These are phyloP conservation scores for Cryphonectria nitschkei DNA, from an alignment of 2,329 filamentous ascomycete genomes.

Conservation along the genomic window DNA sequence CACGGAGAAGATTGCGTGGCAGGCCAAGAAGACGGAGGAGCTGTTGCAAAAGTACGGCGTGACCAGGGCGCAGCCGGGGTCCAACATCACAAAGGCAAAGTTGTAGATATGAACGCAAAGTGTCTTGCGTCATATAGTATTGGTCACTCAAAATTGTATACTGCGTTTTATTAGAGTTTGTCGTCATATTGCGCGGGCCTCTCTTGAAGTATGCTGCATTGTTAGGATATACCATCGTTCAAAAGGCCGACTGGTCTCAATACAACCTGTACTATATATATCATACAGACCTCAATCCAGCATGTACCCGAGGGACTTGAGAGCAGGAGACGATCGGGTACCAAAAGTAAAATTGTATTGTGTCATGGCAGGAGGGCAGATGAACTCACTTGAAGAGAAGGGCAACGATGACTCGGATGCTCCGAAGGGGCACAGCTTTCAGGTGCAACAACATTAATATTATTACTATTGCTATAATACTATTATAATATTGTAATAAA, in stretches of 20 bases:
- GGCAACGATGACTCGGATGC: neutral
- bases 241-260: neutral
- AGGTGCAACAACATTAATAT: neutral
- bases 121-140: neutral
- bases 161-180: neutral
- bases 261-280: neutral
- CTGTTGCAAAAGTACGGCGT: slow-evolving; percentile 64
- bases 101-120: slow-evolving; percentile 39
- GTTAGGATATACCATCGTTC: neutral
- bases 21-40: slow-evolving; percentile 67
- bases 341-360: too few species aligned
- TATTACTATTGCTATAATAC: too few species aligned
- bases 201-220: neutral
- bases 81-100: slow-evolving; percentile 53
- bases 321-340: too few species aligned
- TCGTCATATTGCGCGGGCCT: neutral
- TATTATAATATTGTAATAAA: too few species aligned
- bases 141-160: neutral
- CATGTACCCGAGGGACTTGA: neutral
- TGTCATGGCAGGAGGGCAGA: too few species aligned
- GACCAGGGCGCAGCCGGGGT: slow-evolving; percentile 52
- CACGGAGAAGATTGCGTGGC: slow-evolving; percentile 63
- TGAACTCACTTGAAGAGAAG: neutral
- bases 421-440: neutral
- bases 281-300: neutral